Base-by-base conservation (phyloP, 2,329 filamentous ascomycete species). In the Albifimbria verrucaria region DNA sequence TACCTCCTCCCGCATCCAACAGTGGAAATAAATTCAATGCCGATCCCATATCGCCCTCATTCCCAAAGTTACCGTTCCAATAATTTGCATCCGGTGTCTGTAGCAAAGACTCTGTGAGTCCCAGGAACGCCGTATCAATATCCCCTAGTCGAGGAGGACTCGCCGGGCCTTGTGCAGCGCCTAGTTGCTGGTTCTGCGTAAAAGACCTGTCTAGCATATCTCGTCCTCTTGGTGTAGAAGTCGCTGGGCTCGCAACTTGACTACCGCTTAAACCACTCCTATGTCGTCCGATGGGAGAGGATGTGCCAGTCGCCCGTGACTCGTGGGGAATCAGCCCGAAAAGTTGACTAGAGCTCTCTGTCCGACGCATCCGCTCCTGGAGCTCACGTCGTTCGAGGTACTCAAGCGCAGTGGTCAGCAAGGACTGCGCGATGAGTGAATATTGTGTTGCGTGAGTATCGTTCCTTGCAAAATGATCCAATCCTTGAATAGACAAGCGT, bases 361-460 rank as follows among this genome's bases (percentile, higher is more conserved):
- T 78, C 10, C 77, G 72, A 1, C 71, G 71, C 22, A 71, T 65
- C 0, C 77, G 69, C 52, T 81, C 77, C 18, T 73, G 69, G 0
- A 74, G 64, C 50, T 82, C 79, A 6, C 69, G 70, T 43, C 70
- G 73, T 57, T 80, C 77, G 0, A 82, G 69, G 20, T 80, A 71
- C 39, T 74, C 71, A 1, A 77, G 60, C 0, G 77, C 77, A 0
- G 74, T 76, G 1, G 65, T 67, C 1, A 81, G 70, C 0, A 82
- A 70, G 0, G 78, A 78, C 50, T 78, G 75, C 1, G 77, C 77
- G 42, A 82, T 80, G 26, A 80, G 73, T 0, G 77, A 77, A 59
- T 82, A 82, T 55, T 81, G 78, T 7, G 67, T 63, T 2, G 79
- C 79, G 55, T 82, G 78, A 0, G 76, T 71, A 52, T 82, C 78